Conservation (phyloP, 305 asterid species). For the Ajuga reptans region DNA sequence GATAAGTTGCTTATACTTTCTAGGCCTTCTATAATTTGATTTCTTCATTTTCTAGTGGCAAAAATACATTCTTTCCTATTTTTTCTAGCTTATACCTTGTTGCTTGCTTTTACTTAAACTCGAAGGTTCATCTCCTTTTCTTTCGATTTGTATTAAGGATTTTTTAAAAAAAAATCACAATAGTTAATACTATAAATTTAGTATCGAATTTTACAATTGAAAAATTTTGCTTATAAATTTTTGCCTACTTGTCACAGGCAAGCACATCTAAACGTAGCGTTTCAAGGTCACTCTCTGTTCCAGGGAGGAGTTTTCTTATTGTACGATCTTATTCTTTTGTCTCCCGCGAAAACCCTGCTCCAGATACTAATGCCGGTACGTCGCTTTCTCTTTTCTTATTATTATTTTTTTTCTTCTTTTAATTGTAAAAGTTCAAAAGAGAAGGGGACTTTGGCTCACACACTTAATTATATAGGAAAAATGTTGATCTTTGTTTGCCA, state of each 20-base stretch:
- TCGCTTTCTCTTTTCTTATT: background rate
- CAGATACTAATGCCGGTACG: slow-evolving; percentile 56
- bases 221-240: background rate
- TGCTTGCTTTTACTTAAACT: background rate
- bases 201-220: background rate
- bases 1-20: background rate
- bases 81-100: background rate
- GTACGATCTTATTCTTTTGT: slow-evolving; percentile 69
- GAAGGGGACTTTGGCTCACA: background rate
- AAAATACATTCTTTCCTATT: background rate
- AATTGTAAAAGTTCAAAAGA: background rate
- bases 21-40: background rate
- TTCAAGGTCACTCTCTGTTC: slow-evolving; percentile 78
- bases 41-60: background rate
- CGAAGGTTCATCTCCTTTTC: background rate
- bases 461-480: background rate
- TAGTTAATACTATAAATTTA: background rate
- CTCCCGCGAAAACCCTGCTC: slow-evolving; percentile 37
- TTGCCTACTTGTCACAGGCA: slow-evolving; percentile 35
- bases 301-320: slow-evolving; percentile 54
- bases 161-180: no score
- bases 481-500: background rate
- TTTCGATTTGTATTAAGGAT: no score
- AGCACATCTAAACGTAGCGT: slow-evolving; percentile 40
- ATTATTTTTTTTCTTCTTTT: background rate